Evolutionary conservation across 2,329 filamentous ascomycete genomes (phyloP), one percentile per base, ranked within the genome.

Genomic region (Tolypocladium ovalisporum): DNA sequence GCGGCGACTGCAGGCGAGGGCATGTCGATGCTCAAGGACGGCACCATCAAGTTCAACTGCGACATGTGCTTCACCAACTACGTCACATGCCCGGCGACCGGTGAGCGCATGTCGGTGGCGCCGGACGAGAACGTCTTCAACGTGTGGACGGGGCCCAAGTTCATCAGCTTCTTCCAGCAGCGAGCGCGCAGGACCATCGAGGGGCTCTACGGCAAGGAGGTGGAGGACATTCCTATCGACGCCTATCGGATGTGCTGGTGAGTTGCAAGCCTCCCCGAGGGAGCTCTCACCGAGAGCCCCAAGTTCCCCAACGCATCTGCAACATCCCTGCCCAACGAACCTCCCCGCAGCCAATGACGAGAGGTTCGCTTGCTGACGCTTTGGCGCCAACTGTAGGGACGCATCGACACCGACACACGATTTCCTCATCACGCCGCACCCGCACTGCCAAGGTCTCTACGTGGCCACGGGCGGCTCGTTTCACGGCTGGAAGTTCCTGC

Each of bases 401-500:
- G 78, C 79, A 37, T 78, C 83, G 40, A 84, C 82, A 2, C 81
- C 82, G 0, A 81, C 78, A 10, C 82, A 86, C 67, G 82, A 86
- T 64, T 84, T 83, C 63, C 72, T 87, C 56, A 79, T 87, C 62
- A 76, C 77, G 9, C 77, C 81, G 2, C 74, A 82, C 59, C 68
- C 74, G 7, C 69, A 75, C 62, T 82, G 60, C 58, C 63, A 65
- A 42, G 81, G 81, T 58, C 68, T 87, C 17, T 85, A 79, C 66
- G 66, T 88, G 29, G 84, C 83, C 0, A 80, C 79, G 0, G 83
- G 81, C 15, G 84, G 84, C 1, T 85, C 82, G 15, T 84, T 86
- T 61, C 84, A 87, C 65, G 79, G 79, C 35, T 86, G 80, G 77
- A 86, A 87, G 67, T 85, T 87, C 64, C 71, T 87, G 32, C 83